A percentile compares a stretch with the other conserved stretches of the same genome.
Evolutionary conservation across 495 filamentous ascomycete genomes (phyloP).

Genomic region (Trichoderma erinaceum): DNA sequence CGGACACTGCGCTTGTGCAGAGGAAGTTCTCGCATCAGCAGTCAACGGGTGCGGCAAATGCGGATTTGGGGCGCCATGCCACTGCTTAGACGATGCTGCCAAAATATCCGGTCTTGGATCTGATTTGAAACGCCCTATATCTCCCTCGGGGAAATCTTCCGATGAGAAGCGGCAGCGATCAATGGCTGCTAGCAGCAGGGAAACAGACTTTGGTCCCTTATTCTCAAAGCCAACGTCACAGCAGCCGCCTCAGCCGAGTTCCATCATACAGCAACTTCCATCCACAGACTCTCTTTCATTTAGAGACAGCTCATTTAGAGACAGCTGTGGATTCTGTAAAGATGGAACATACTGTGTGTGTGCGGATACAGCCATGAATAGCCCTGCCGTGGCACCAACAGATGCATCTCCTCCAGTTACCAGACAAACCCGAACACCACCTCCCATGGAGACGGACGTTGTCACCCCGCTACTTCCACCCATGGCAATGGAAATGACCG

Average conservation of each 20-base stretch:
- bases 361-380: conserved; percentile 43
- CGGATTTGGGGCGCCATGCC: conserved; percentile 50
- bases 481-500: conserved; percentile 43
- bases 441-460: conserved; percentile 62
- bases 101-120: background rate
- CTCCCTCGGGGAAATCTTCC: conserved; percentile 41
- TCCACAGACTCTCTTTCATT: conserved; percentile 23
- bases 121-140: conserved; percentile 38
- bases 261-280: conserved; percentile 8
- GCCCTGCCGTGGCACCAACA: conserved; percentile 31
- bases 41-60: conserved; percentile 60
- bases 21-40: conserved; percentile 39
- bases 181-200: conserved; percentile 38
- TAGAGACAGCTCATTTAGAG: conserved; percentile 49
- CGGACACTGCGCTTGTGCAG: conserved; percentile 48
- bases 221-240: conserved; percentile 39
- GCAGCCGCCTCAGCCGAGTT: conserved; percentile 2
- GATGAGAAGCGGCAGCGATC: conserved; percentile 47
- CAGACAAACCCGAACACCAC: conserved; percentile 57
- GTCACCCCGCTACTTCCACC: conserved; percentile 23
- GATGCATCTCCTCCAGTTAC: conserved; percentile 37
- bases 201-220: conserved; percentile 67
- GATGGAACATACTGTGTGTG: conserved; percentile 82
- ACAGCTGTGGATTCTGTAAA: conserved; percentile 82
- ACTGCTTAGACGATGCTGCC: conserved; percentile 59